phyloP scores from a whole-genome alignment of 768 basidiomycete genomes.

The Mycena floridula region DNA sequence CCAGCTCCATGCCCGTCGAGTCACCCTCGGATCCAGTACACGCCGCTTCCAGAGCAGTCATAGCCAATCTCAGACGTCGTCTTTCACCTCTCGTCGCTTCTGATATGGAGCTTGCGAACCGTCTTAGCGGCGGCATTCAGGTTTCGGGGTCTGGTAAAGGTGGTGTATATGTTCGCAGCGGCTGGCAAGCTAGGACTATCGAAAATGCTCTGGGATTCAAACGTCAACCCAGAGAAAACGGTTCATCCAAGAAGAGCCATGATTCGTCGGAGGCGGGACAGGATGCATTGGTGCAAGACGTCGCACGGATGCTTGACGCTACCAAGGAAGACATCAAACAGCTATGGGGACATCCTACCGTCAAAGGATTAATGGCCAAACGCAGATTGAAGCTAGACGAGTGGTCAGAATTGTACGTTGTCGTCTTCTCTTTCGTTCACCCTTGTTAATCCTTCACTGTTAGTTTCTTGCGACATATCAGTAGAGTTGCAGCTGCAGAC shows the following conservation, averaged over 20 bases:
- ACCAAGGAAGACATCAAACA: constrained; percentile 60
- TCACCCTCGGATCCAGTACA: constrained; percentile 14
- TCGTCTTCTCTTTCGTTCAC: not conserved
- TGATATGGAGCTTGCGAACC: constrained; percentile 61
- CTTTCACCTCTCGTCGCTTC: constrained; percentile 54
- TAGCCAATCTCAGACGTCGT: constrained; percentile 51
- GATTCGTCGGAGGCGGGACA: constrained; percentile 7
- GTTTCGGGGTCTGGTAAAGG: constrained; percentile 75
- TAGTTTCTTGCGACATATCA: constrained; percentile 73
- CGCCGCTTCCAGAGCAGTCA: constrained; percentile 19
- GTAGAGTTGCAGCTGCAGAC: constrained; percentile 58
- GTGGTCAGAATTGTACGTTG: constrained; percentile 81
- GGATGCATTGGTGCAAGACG: constrained; percentile 55
- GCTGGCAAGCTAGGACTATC: constrained; percentile 72
- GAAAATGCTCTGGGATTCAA: constrained; percentile 40
- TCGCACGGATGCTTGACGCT: constrained; percentile 51
- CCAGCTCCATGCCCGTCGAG: constrained; percentile 19
- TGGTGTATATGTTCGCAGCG: constrained; percentile 69
- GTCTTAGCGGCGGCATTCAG: constrained; percentile 67
- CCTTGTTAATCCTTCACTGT: constrained; percentile 1
- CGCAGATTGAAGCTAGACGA: constrained; percentile 76
- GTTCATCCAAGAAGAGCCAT: not conserved
- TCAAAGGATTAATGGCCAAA: constrained; percentile 60
- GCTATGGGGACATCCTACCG: constrained; percentile 69
- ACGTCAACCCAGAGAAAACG: constrained; percentile 15